Conservation (phyloP, 805 yeast species). For the Teunomyces lycoperdinae region DNA sequence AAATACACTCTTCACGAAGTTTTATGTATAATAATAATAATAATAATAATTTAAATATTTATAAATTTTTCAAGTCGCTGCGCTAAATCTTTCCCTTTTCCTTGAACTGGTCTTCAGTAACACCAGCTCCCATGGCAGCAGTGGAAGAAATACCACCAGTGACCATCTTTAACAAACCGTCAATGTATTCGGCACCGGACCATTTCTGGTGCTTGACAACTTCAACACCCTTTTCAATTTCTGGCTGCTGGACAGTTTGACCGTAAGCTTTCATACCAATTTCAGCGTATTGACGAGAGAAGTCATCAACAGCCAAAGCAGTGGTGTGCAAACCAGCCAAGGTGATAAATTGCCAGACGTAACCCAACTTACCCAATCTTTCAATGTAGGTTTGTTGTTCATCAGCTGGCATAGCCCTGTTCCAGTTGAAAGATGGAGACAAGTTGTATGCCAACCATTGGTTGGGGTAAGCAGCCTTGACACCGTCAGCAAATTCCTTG, state of each 20-base stretch:
- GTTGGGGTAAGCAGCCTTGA: slow-evolving; percentile 72
- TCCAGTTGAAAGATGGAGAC: slow-evolving; percentile 98
- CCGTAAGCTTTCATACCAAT: slow-evolving; percentile 97
- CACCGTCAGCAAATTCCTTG: slow-evolving; percentile 91
- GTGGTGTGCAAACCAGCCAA: slow-evolving; percentile 96
- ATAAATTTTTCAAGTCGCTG: too few relatives aligned
- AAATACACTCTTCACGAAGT: neutral
- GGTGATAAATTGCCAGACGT: slow-evolving; percentile 96
- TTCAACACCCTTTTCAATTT: slow-evolving; percentile 86
- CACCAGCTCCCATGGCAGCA: slow-evolving; percentile 98
- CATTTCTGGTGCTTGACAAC: slow-evolving; percentile 97
- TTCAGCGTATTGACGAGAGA: slow-evolving; percentile 72
- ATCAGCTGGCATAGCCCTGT: slow-evolving; percentile 79
- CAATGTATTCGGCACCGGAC: slow-evolving; percentile 98
- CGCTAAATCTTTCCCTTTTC: slow-evolving; percentile 20
- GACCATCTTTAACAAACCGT: slow-evolving; percentile 81
- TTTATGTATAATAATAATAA: neutral
- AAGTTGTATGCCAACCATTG: slow-evolving; percentile 97
- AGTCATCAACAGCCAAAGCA: slow-evolving; percentile 85
- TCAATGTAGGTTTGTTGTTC: slow-evolving; percentile 90
- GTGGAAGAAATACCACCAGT: slow-evolving; percentile 94
- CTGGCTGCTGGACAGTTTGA: slow-evolving; percentile 78
- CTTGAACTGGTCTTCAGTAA: slow-evolving; percentile 94
- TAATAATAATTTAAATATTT: neutral
- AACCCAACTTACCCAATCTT: slow-evolving; percentile 84